These are phyloP conservation scores for Rachicladosporium sp. DNA, from an alignment of 2,329 filamentous ascomycete genomes.

Conservation along the genomic window DNA sequence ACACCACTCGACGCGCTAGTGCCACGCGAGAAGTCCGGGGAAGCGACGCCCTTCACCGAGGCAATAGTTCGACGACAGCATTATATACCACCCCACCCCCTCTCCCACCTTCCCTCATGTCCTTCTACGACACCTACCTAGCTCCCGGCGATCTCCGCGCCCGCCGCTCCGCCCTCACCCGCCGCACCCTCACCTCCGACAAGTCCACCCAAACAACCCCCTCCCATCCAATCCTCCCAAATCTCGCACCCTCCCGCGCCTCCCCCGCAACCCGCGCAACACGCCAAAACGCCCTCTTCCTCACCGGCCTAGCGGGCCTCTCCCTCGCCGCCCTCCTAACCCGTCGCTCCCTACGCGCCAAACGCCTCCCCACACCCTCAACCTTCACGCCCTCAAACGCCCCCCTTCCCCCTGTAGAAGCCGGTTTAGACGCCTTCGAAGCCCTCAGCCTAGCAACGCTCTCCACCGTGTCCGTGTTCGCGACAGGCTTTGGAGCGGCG, in stretches of 20 bases:
- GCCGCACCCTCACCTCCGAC: no score
- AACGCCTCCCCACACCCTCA: conserved; percentile 50
- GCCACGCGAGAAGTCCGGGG: no score
- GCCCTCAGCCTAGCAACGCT: conserved; percentile 78
- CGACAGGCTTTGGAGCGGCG: conserved; percentile 62
- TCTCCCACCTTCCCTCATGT: conserved; percentile 34
- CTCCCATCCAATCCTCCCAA: conserved; percentile 3
- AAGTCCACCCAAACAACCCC: conserved; percentile 1
- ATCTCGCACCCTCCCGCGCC: conserved; percentile 12
- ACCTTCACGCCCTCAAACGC: conserved; percentile 58
- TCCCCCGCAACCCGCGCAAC: conserved; percentile 16
- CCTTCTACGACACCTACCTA: conserved; percentile 22
- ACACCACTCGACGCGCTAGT: no score
- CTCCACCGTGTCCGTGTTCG: conserved; percentile 64
- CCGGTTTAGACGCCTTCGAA: conserved; percentile 62
- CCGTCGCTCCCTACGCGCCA: conserved; percentile 51
- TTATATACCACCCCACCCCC: no score
- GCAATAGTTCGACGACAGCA: no score
- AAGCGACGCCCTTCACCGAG: no score
- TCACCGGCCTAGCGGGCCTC: conserved; percentile 65
- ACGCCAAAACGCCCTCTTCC: conserved; percentile 42
- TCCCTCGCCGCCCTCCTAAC: conserved; percentile 55
- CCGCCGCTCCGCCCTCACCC: conserved; percentile 5
- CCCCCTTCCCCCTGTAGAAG: conserved; percentile 32
- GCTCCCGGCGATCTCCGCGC: conserved; percentile 21